These are phyloP conservation scores for Cladosporium cucumerinum DNA, from an alignment of 2,329 filamentous ascomycete species.

Conservation along the genomic window DNA sequence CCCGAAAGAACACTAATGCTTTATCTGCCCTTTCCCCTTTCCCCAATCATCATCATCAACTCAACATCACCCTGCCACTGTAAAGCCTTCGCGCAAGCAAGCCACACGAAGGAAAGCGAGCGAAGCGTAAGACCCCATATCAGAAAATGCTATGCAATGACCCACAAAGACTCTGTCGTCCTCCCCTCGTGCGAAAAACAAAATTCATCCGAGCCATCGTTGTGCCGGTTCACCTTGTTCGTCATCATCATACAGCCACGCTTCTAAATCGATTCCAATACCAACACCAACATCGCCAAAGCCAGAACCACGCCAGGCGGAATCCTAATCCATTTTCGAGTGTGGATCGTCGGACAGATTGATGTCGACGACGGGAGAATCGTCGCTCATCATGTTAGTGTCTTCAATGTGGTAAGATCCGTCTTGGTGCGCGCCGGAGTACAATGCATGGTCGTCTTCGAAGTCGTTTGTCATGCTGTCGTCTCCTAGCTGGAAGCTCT, in stretches of 20 bases:
- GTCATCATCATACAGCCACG: constrained; percentile 3
- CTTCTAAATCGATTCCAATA: neutral
- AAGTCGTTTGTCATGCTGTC: neutral
- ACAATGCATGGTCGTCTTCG: neutral
- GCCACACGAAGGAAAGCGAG: neutral
- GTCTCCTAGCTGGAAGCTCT: neutral
- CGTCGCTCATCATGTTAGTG: neutral
- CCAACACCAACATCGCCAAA: neutral
- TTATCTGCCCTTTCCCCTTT: neutral
- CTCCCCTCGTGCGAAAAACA: neutral
- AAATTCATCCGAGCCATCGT: neutral
- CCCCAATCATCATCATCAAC: neutral
- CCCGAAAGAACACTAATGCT: neutral
- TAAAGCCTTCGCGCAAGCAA: neutral
- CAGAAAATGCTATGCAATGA: neutral
- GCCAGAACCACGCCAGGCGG: neutral
- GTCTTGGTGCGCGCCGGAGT: neutral
- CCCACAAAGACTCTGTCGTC: neutral
- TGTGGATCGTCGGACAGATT: neutral
- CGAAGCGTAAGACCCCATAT: neutral
- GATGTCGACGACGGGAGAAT: constrained; percentile 9
- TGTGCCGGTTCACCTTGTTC: neutral
- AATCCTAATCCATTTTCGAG: constrained; percentile 11
- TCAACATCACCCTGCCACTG: neutral
- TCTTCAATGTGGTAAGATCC: constrained; percentile 7